A percentile compares a stretch with the other conserved stretches of the same genome.
Conservation (phyloP, 2,329 filamentous ascomycete species). For the Alternaria sp. region DNA sequence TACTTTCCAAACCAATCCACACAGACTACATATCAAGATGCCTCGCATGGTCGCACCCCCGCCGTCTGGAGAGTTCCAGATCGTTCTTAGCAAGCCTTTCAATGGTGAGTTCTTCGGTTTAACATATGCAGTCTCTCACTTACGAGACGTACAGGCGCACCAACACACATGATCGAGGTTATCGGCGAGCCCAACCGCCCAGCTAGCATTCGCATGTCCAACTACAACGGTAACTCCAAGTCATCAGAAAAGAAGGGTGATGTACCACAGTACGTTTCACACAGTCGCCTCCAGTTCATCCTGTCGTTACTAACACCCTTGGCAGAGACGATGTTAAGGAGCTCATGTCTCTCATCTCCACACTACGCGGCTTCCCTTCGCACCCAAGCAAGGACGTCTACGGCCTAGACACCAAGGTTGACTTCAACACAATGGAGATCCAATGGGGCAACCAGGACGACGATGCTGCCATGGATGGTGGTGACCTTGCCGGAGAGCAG, state of each 20-base stretch:
- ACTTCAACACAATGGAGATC: constrained; percentile 54
- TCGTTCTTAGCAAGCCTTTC: constrained; percentile 46
- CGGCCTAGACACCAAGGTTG: constrained; percentile 50
- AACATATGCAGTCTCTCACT: constrained; percentile 11
- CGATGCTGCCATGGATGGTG: constrained; percentile 43
- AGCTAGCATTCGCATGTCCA: constrained; percentile 45
- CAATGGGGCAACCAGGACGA: constrained; percentile 54
- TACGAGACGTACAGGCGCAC: constrained; percentile 20
- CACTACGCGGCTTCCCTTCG: constrained; percentile 53
- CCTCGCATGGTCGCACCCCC: constrained; percentile 68
- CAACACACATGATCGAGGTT: constrained; percentile 48
- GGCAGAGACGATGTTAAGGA: constrained; percentile 53
- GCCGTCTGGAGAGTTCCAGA: constrained; percentile 84
- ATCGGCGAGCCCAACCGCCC: constrained; percentile 53
- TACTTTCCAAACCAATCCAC: too few species aligned
- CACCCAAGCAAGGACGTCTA: constrained; percentile 52
- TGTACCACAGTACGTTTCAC: constrained; percentile 37
- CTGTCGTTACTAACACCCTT: not conserved
- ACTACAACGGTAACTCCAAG: constrained; percentile 43
- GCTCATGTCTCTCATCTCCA: constrained; percentile 49
- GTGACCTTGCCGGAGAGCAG: constrained; percentile 50
- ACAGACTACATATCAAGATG: constrained; percentile 20
- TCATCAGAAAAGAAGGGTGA: constrained; percentile 51
- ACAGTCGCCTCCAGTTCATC: not conserved
- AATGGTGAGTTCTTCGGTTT: constrained; percentile 31